phyloP scores from a whole-genome alignment of 148 eudicot genomes.

The Rhododendron mucronatum region DNA sequence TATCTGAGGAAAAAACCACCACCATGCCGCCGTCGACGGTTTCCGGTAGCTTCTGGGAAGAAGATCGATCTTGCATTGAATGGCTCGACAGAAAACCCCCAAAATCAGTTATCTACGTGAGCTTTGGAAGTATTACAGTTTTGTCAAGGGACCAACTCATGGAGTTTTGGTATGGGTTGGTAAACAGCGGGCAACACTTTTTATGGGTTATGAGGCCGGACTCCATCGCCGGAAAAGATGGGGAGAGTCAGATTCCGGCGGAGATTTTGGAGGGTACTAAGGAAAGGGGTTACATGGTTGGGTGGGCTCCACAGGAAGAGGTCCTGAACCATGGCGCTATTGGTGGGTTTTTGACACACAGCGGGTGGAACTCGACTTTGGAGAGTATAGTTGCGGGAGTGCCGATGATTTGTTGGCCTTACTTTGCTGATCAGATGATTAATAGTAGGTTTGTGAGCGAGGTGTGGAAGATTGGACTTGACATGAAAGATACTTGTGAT shows the following conservation, averaged over 20 bases:
- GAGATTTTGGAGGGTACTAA: slow-evolving; percentile 9
- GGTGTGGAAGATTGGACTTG: slow-evolving; percentile 26
- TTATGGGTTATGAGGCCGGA: slow-evolving; percentile 11
- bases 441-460: slow-evolving; percentile 25
- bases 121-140: slow-evolving; percentile 7
- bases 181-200: slow-evolving; percentile 10
- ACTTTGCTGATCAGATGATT: slow-evolving; percentile 1
- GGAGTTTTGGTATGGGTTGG: slow-evolving; percentile 18
- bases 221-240: not conserved
- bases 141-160: not conserved
- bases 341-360: not conserved
- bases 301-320: slow-evolving; percentile 22
- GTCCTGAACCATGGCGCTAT: not conserved
- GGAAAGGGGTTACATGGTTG: slow-evolving; percentile 12
- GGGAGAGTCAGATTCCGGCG: not conserved
- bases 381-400: slow-evolving; percentile 15
- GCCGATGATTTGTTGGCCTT: slow-evolving; percentile 26
- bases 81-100: slow-evolving; percentile 9
- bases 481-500: slow-evolving; percentile 30
- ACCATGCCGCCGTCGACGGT: too few relatives aligned
- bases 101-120: not conserved
- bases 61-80: slow-evolving; percentile 7
- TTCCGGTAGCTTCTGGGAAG: slow-evolving; percentile 6
- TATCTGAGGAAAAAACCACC: not conserved
- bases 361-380: not conserved